Evolutionary conservation across 306 rosid genomes (phyloP), one percentile per base, ranked within the genome.

Genomic region (cucumber (Cucumis sativus)): DNA sequence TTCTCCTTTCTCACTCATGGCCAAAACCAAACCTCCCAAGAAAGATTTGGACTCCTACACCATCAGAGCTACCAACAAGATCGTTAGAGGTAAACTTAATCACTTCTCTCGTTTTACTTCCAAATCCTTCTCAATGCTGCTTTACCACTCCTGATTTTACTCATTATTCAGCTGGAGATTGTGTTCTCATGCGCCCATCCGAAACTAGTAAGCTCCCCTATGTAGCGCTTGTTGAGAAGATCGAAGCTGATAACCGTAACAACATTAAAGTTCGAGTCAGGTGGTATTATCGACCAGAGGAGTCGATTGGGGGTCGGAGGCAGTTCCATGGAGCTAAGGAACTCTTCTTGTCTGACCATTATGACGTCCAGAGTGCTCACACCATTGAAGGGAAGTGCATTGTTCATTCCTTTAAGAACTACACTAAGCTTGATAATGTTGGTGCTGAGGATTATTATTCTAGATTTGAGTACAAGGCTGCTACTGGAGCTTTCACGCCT

Each of bases 381-480:
- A 90, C 93, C 41, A 90, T 92, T 59, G 97, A 92, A 83, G 93
- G 96, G 12, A 90, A 87, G 80, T 92, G 97, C 66, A 60, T 75
- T 40, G 97, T 92, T 40, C 97, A 92, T 84, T 77, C 93, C 21
- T 87, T 92, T 71, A 92, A 92, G 85, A 92, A 83, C 83, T 92
- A 92, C 78, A 90, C 97, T 1, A 92, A 93, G 93, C 85, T 89
- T 71, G 96, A 78, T 80, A 88, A 91, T 86, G 98, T 93, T 21
- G 92, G 91, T 58, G 78, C 91, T 62, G 98, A 93, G 74, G 97
- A 93, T 84, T 93, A 88, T 69, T 93, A 85, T 75, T 91, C 93
- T 84, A 87, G 98, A 65, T 93, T 93, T 70, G 96, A 93, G 86
- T 93, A 93, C 81, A 93, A 93, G 78, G 98, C 98, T 83, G 91